Conservation (phyloP, 345 rosid genomes). For the Ceriops zippeliana region DNA sequence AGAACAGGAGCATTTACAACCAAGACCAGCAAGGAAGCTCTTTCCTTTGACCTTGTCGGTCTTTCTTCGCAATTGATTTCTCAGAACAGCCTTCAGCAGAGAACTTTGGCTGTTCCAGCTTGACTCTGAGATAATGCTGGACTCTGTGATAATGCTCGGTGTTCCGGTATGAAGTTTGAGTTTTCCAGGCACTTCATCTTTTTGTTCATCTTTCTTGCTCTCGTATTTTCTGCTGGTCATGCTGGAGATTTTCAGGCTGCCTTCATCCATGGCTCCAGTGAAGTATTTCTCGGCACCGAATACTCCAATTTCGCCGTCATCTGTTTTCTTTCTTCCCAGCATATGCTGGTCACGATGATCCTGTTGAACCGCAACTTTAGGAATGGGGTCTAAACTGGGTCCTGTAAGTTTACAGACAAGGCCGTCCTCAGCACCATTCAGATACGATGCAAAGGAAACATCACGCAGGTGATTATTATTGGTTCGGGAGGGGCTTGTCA, state of each 20-base stretch:
- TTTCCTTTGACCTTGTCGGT: conserved; percentile 27
- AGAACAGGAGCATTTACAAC: conserved; percentile 59
- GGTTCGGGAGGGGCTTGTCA: conserved; percentile 21
- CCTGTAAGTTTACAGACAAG: conserved; percentile 31
- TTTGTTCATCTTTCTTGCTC: conserved; percentile 11
- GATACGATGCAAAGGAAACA: conserved; percentile 51
- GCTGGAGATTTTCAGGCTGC: conserved; percentile 34
- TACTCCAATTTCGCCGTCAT: conserved; percentile 67
- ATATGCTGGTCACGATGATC: conserved; percentile 15
- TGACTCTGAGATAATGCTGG: conserved; percentile 51
- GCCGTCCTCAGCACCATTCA: conserved; percentile 39
- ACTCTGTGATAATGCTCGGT: conserved; percentile 53
- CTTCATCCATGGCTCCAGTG: conserved; percentile 52
- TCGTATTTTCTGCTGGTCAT: conserved; percentile 18
- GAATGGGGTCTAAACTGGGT: conserved; percentile 9
- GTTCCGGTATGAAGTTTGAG: conserved; percentile 35
- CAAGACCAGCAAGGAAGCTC: conserved; percentile 55
- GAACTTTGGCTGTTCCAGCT: conserved; percentile 65
- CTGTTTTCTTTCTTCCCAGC: conserved; percentile 35
- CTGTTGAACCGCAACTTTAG: conserved; percentile 2
- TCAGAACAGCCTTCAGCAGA: conserved; percentile 25
- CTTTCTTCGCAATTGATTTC: conserved; percentile 17
- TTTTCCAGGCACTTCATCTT: conserved; percentile 17
- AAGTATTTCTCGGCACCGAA: conserved; percentile 84
- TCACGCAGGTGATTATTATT: conserved; percentile 23